Base-by-base conservation (phyloP, 1,284 basidiomycete species). In the Moesziomyces parantarcticus region DNA sequence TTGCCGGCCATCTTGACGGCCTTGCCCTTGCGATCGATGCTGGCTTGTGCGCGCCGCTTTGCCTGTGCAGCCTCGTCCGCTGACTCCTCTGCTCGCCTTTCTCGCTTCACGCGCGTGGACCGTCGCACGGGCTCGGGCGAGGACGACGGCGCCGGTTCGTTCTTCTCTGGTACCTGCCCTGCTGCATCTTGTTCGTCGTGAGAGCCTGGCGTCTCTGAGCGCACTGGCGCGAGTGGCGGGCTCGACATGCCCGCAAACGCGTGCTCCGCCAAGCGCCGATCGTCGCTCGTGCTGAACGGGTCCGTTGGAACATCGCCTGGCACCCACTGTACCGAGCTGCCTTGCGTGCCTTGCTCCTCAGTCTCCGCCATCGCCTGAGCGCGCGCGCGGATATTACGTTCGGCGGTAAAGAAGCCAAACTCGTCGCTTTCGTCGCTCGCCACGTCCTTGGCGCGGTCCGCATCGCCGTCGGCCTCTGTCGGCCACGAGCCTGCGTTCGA, bases 331-430 rank as follows among this genome's bases (percentile, higher is more conserved):
- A 13, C 29, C 29, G 29, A 32, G 29, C 29, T 4, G 29, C 20
- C 39, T 45, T 10, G 18, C 22, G 16, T 13, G 34, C 16, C 39
- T 25, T n/a, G 14, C 26, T 18, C 36, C 46, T 14, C 53, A 44
- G 8, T 34, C 29, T 13, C 32, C 26, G 16, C n/a, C 9, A 25
- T 16, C 23, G 21, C 18, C 2, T 39, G 54, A 11, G 50, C 36
- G 8, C 58, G 54, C 11, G 54, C 50, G 22, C 51, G 46, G 9
- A 59, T 5, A 11, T 53, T 45, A n/a, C 49, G 51, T 16, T 59
- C 63, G 13, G 69, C 59, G n/a, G 11, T 20, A 4, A 72, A 32
- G 42, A 72, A 72, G 21, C 69, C 69, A 54, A 66, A 72, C 21
- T 71, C 68, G 47, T 64, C 61, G 42, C 41, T 34, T 26, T 67